These are phyloP conservation scores for Astrephomene gubernaculifera DNA, from an alignment of 139 green algal species.

Conservation along the genomic window DNA sequence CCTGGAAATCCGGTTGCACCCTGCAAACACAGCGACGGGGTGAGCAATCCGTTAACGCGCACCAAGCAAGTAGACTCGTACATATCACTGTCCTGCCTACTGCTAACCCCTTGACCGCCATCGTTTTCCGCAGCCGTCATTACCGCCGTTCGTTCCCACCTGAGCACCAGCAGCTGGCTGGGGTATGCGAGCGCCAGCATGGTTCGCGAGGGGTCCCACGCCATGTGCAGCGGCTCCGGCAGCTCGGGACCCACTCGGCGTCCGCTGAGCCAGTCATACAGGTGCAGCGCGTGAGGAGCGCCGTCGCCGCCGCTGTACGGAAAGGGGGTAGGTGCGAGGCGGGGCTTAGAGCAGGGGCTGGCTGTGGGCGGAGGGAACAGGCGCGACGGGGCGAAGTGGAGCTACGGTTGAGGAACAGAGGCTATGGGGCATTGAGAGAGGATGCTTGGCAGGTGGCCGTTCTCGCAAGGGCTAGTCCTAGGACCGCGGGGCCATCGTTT, in stretches of 20 bases:
- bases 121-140: too few species aligned
- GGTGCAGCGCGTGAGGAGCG: background rate
- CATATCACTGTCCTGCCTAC: too few species aligned
- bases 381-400: too few species aligned
- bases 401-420: too few species aligned
- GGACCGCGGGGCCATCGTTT: too few species aligned
- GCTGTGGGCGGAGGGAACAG: background rate
- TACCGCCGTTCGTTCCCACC: background rate
- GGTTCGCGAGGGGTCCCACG: constrained; percentile 62
- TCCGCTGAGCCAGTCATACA: constrained; percentile 16
- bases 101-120: too few species aligned
- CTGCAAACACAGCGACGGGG: too few species aligned
- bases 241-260: constrained; percentile 58
- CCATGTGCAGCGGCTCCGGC: constrained; percentile 53
- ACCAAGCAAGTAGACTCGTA: too few species aligned
- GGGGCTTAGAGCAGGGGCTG: background rate
- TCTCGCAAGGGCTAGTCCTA: too few species aligned
- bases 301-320: background rate
- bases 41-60: too few species aligned
- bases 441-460: too few species aligned
- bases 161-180: constrained; percentile 58
- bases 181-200: constrained; percentile 64
- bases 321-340: background rate
- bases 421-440: too few species aligned
- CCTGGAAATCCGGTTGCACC: constrained; percentile 39